Evolutionary conservation across 2,329 filamentous ascomycete species (phyloP), one percentile per base, ranked within the genome.

Genomic region (Fusarium drepaniforme): DNA sequence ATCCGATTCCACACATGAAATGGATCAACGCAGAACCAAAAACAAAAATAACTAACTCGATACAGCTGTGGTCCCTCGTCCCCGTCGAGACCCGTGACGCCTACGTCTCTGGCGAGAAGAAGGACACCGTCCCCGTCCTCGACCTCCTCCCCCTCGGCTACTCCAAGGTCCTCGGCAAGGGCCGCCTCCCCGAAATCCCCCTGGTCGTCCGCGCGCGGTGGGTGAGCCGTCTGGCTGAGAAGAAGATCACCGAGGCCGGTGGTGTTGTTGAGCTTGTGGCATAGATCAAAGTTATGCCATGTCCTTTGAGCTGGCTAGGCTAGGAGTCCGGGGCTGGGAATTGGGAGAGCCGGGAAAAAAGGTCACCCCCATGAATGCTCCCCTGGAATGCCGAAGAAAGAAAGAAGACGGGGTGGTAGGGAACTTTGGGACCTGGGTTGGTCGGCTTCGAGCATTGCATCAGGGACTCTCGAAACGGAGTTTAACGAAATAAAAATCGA

Each of bases 141-240:
- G 96, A 99, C 90, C 94, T 99, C 86, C 93, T 98, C 78, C 91
- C 95, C 82, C 93, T 98, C 87, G 97, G 97, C 82, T 99, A 98
- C 93, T 94, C 95, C 85, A 99, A 99, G 91, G 92, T 99, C 80
- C 94, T 99, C 85, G 97, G 97, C 86, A 99, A 99, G 93, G 97
- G 97, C 87, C 93, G 96, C 84, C 90, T 98, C 83, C 96, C 97
- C 83, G 90, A 96, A 84, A 91, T 98, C 83, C 97, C 97, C 80
- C 87, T 99, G 82, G 94, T 99, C 83, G 96, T 99, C 80, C 94
- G 94, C 85, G 96, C 97, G 81, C 91, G 97, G 86, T 98, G 95
- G 90, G 94, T 99, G 88, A 95, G 93, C 91, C 93, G 94, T 86
- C 93, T 98, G 86, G 97, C 97, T 80, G 97, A 99, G 93, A 91